Base-by-base conservation (phyloP, 192 early-diverging fungal species). In the Phycomyces blakesleeanus region DNA sequence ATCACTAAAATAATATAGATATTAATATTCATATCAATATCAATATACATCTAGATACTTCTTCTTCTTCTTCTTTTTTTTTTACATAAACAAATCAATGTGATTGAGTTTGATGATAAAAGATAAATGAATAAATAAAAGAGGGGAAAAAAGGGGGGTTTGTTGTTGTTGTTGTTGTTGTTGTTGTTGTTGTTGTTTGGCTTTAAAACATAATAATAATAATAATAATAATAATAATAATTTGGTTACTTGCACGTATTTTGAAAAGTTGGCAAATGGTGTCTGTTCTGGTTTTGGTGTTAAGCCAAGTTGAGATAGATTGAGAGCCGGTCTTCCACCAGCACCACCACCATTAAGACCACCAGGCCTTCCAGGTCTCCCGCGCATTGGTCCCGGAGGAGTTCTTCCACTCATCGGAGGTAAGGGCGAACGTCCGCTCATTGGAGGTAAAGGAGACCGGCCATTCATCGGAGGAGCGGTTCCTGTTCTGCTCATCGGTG, bases 231-330 rank as follows among this genome's bases (percentile, higher is more conserved):
- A 40, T 21, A 59, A 15, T 27, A 11, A 15, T 26, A 12, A 10
- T 20, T 37, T n/a, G n/a, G 21, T 14, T 44, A 52, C 83, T 74
- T 81, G 86, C 86, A 89, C 84, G 62, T 79, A 87, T 63, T 76
- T 74, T 5, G 85, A 80, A 68, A 89, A 88, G 63, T 86, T 87
- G 16, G 83, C 67, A 72, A 89, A 89, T 27, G 86, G 83, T 1
- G 84, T 77, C 20, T 77, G 62, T 24, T 51, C 42, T 34, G 66
- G 66, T 20, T 68, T 65, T 7, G 62, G 16, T 5, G 61, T 44
- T 9, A 68, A 38, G 34, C 66, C 67, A 7, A 74, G 57, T 41
- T 74, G 72, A 12, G 66, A 40, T 5, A 74, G 34, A 49, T 68
- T 74, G 29, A 71, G 29, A 20, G 57, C 41, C 6, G 63, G 63